Percentiles rank a stretch among this genome's conserved stretches.
Conservation (phyloP, 192 early-diverging fungal species). For the Phycomyces nitens region DNA sequence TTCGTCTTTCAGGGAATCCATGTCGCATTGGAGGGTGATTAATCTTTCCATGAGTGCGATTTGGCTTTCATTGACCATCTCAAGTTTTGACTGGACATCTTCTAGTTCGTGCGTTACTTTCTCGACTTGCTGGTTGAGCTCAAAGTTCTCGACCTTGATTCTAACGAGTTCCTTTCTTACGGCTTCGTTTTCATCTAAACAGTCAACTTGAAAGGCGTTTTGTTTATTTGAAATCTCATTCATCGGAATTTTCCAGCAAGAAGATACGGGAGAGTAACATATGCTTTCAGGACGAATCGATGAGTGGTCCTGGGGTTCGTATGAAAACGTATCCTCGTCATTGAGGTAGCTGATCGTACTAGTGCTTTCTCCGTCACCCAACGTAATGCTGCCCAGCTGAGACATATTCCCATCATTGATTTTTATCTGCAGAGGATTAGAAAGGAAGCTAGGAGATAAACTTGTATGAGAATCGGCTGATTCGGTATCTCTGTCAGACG, state of each 20-base stretch:
- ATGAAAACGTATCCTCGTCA: no score
- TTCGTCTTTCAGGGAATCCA: slow-evolving; percentile 19
- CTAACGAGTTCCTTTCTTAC: slow-evolving; percentile 16
- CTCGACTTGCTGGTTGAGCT: slow-evolving; percentile 27
- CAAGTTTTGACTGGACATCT: slow-evolving; percentile 23
- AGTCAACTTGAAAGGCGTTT: neutral
- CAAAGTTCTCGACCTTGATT: slow-evolving; percentile 32
- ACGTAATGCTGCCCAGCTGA: no score
- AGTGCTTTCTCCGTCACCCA: no score
- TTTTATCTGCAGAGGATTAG: no score
- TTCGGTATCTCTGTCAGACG: neutral
- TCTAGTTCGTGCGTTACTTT: slow-evolving; percentile 17
- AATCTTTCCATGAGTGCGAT: slow-evolving; percentile 32
- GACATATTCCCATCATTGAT: no score
- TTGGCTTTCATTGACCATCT: slow-evolving; percentile 33
- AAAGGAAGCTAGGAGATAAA: no score
- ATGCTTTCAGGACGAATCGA: no score
- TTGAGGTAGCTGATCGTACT: no score
- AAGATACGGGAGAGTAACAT: no score
- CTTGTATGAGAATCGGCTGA: neutral
- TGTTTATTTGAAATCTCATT: slow-evolving; percentile 12
- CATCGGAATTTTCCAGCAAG: slow-evolving; percentile 4
- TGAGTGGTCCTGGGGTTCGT: no score
- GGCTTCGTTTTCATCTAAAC: neutral
- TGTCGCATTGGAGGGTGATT: slow-evolving; percentile 19